These are phyloP conservation scores for Seiridium cupressi DNA, from an alignment of 2,329 filamentous ascomycete genomes.

Conservation along the genomic window DNA sequence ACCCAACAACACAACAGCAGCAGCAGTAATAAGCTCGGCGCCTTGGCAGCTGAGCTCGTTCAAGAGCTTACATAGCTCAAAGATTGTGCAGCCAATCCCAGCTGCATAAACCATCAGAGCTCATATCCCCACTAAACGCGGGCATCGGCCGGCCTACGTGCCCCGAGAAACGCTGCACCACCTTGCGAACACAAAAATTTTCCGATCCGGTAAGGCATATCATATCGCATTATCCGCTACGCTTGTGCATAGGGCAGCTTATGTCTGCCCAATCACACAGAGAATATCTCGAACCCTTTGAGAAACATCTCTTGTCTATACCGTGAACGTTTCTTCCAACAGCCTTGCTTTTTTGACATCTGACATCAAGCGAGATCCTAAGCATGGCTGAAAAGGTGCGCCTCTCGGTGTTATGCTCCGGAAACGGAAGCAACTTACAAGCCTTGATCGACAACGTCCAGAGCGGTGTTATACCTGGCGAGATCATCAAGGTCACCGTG, in stretches of 20 bases:
- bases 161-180: background rate
- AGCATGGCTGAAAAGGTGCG: slow-evolving; percentile 11
- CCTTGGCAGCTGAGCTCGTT: background rate
- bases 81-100: background rate
- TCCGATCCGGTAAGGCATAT: background rate
- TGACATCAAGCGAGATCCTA: no score
- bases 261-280: background rate
- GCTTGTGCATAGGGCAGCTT: background rate
- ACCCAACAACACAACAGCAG: background rate
- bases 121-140: background rate
- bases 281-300: background rate
- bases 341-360: no score
- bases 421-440: slow-evolving; percentile 71
- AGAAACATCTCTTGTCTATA: background rate
- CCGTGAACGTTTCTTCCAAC: no score
- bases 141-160: background rate
- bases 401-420: slow-evolving; percentile 62
- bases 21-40: background rate
- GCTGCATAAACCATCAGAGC: background rate
- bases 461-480: slow-evolving; percentile 36
- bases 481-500: slow-evolving; percentile 45
- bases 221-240: background rate
- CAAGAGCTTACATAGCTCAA: no score
- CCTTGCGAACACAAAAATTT: background rate
- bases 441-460: slow-evolving; percentile 58